Percentiles rank a stretch among this genome's conserved stretches.
Evolutionary conservation across 192 early-diverging fungal species (phyloP).

Genomic region (Phycomyces blakesleeanus): DNA sequence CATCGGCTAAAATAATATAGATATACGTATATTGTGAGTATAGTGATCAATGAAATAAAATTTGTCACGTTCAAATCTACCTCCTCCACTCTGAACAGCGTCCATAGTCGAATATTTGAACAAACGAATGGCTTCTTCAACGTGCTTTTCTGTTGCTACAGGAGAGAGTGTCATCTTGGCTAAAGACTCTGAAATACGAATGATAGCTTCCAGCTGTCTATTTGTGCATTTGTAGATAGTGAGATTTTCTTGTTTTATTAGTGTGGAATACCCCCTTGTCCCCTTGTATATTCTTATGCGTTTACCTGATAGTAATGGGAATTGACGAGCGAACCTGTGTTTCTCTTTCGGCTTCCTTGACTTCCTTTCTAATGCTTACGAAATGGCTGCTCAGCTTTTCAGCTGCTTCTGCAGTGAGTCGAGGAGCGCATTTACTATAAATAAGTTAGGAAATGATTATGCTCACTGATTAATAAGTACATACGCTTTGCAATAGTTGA

Average conservation of each 20-base stretch:
- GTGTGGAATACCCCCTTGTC: too few species aligned
- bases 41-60: too few species aligned
- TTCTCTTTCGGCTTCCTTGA: conserved; percentile 73
- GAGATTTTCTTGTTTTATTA: too few species aligned
- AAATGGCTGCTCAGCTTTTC: conserved; percentile 92
- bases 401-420: conserved; percentile 82
- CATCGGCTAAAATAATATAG: conserved; percentile 55
- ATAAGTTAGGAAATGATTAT: conserved; percentile 3
- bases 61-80: conserved; percentile 35
- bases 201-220: conserved; percentile 96
- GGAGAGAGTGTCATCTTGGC: conserved; percentile 92
- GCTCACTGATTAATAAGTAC: neutral
- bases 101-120: conserved; percentile 98
- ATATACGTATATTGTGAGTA: neutral
- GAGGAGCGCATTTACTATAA: conserved; percentile 87
- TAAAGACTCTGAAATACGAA: conserved; percentile 96
- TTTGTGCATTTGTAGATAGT: too few species aligned
- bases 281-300: too few species aligned
- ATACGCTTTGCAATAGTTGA: conserved; percentile 88
- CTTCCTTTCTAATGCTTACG: conserved; percentile 84
- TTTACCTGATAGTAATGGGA: conserved; percentile 90
- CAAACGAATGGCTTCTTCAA: conserved; percentile 95
- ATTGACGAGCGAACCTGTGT: conserved; percentile 75
- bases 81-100: conserved; percentile 86
- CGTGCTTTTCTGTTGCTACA: conserved; percentile 80